Evolutionary conservation across 2,329 filamentous ascomycete genomes (phyloP).

Genomic region (Polytolypa hystricis): DNA sequence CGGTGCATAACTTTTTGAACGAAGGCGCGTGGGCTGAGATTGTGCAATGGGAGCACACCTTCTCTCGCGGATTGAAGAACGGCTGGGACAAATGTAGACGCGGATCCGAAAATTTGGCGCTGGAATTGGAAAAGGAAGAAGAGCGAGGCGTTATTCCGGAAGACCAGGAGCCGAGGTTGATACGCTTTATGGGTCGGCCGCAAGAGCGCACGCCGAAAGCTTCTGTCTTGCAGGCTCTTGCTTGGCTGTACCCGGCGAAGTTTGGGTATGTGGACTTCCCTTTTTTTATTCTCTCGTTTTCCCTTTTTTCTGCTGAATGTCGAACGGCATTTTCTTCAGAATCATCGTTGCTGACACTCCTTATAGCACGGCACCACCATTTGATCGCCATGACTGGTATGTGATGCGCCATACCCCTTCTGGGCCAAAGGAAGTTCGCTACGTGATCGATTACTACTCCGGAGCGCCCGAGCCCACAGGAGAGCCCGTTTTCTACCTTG

Average conservation of each 20-base stretch:
- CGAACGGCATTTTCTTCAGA: too few relatives aligned
- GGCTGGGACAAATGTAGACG: constrained; percentile 65
- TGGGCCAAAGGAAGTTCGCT: constrained; percentile 69
- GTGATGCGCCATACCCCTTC: constrained; percentile 59
- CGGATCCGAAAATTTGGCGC: constrained; percentile 56
- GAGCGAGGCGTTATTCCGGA: constrained; percentile 1
- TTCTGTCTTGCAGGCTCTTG: constrained; percentile 68
- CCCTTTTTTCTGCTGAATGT: too few relatives aligned
- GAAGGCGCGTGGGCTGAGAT: constrained; percentile 97
- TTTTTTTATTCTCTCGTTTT: constrained; percentile 4
- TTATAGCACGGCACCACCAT: constrained; percentile 65
- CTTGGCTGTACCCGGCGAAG: constrained; percentile 64
- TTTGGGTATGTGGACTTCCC: constrained; percentile 51
- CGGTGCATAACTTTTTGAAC: constrained; percentile 95
- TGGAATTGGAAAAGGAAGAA: constrained; percentile 44
- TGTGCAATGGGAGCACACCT: constrained; percentile 82
- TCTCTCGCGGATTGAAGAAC: constrained; percentile 57
- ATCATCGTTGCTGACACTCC: neutral
- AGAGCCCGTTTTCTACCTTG: constrained; percentile 90
- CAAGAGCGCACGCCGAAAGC: constrained; percentile 88
- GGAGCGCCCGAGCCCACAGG: constrained; percentile 71
- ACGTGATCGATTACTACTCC: constrained; percentile 95
- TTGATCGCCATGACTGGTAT: constrained; percentile 97
- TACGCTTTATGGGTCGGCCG: constrained; percentile 82
- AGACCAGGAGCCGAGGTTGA: constrained; percentile 50